phyloP scores from a whole-genome alignment of 306 rosid genomes.

The Vigna nakashimae region DNA sequence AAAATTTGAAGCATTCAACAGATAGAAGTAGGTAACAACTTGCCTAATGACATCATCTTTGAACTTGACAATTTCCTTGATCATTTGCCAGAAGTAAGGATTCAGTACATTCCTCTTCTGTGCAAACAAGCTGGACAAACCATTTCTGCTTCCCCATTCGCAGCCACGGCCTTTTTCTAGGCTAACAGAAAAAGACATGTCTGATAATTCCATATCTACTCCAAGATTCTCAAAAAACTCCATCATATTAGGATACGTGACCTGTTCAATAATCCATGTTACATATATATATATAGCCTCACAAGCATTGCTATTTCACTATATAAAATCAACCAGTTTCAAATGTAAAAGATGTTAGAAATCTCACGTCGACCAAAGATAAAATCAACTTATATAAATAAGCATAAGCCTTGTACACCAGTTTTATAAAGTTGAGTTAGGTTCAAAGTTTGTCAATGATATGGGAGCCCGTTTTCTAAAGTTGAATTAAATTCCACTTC shows the following conservation, averaged over 20 bases:
- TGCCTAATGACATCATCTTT: constrained; percentile 76
- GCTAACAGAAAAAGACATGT: constrained; percentile 88
- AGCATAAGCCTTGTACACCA: too few relatives aligned
- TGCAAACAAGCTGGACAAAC: constrained; percentile 76
- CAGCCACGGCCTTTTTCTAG: constrained; percentile 74
- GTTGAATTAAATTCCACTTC: too few relatives aligned
- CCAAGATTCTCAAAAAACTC: constrained; percentile 83
- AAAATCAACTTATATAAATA: too few relatives aligned
- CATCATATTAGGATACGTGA: constrained; percentile 94
- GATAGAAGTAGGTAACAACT: constrained; percentile 30
- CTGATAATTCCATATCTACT: constrained; percentile 83
- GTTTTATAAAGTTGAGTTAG: too few relatives aligned
- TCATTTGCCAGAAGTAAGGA: constrained; percentile 84
- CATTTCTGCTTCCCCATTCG: constrained; percentile 93
- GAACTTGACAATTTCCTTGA: constrained; percentile 74
- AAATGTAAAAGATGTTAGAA: not conserved
- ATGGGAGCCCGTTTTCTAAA: too few relatives aligned
- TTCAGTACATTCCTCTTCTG: constrained; percentile 75
- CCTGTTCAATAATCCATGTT: constrained; percentile 60
- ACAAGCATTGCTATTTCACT: constrained; percentile 22
- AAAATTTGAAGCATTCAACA: not conserved
- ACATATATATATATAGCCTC: constrained; percentile 18
- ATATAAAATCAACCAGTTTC: constrained; percentile 1
- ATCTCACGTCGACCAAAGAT: too few relatives aligned
- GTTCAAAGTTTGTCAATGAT: too few relatives aligned